Base-by-base conservation (phyloP, 305 asterid genomes). In the Nicotiana rustica region DNA sequence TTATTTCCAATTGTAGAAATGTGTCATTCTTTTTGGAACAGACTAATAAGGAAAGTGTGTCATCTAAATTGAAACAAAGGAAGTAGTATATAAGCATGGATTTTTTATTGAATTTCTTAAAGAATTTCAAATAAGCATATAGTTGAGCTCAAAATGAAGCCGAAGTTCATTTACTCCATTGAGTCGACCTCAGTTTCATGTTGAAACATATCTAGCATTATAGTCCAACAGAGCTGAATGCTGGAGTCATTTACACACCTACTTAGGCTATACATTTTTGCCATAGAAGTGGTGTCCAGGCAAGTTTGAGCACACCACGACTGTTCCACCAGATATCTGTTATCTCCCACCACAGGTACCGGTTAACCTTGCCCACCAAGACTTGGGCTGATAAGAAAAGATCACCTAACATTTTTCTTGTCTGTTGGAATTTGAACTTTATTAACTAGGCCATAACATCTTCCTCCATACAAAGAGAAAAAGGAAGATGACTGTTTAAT, bases 381-480 rank as follows among this genome's bases (percentile, higher is more conserved):
- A 62, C 12, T 62, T 62, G 19, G 15, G 67, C 15, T 1, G 33
- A 21, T 62, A 15, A 10, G 17, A 62, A 59, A 59, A 21, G 15
- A 9, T 7, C 67, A 62, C 67, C 67, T 10, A 59, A 13, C 67
- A 0, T n/a, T 59, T 19, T 62, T 62, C 21, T 29, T 62, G 33
- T 62, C 6, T 10, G 15, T 21, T 62, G 67, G 67, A 18, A 19
- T 61, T 19, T n/a, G 19, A 6, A 59, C 65, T 59, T 59, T 12
- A 17, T 59, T 62, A 62, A 2, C 67, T 9, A 19, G 35, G 35
- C 67, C 10, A 19, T 4, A 62, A 62, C 33, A 12, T 21, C 33
- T 62, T 62, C 67, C 67, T 10, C 12, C 67, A 62, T 18, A 62
- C 67, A 62, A 62, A 62, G 35, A 62, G 35, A 19, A 62, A 61